phyloP scores from a whole-genome alignment of 129 eudicot species.

The Lactuca sativa region DNA sequence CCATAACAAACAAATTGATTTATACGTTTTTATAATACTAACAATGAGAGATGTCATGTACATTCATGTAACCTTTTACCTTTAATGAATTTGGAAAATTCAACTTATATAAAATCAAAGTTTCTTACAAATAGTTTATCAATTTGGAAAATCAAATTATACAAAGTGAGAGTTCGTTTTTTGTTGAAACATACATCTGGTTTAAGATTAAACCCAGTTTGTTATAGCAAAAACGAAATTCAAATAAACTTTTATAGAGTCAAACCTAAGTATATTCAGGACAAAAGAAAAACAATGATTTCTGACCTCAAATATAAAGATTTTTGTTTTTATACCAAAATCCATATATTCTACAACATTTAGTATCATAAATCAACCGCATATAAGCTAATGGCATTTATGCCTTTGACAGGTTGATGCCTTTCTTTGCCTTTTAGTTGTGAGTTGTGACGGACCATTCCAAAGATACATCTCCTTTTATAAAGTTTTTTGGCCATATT shows the following conservation, averaged over 20 bases:
- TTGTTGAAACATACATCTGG: neutral
- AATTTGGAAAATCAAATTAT: neutral
- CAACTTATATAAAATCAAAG: neutral
- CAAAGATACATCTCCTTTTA: slow-evolving; percentile 14
- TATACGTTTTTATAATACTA: too few relatives aligned
- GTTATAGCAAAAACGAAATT: neutral
- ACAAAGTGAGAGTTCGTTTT: neutral
- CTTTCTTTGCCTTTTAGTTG: slow-evolving; percentile 9
- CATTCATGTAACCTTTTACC: too few relatives aligned
- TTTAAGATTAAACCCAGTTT: neutral
- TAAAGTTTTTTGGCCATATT: slow-evolving; percentile 21
- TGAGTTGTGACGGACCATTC: slow-evolving; percentile 16
- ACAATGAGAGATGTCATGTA: neutral
- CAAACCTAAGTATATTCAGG: neutral
- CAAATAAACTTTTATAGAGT: neutral
- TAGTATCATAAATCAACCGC: neutral
- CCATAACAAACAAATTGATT: too few relatives aligned
- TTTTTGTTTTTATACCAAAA: neutral
- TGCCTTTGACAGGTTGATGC: slow-evolving; percentile 5
- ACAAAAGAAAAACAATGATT: neutral
- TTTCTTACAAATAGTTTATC: neutral
- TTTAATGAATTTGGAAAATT: neutral
- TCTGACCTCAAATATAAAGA: neutral
- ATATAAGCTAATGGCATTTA: slow-evolving; percentile 9
- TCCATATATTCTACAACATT: neutral